These are phyloP conservation scores for Beauveria brongniartii DNA, from an alignment of 2,329 filamentous ascomycete species.

Conservation along the genomic window DNA sequence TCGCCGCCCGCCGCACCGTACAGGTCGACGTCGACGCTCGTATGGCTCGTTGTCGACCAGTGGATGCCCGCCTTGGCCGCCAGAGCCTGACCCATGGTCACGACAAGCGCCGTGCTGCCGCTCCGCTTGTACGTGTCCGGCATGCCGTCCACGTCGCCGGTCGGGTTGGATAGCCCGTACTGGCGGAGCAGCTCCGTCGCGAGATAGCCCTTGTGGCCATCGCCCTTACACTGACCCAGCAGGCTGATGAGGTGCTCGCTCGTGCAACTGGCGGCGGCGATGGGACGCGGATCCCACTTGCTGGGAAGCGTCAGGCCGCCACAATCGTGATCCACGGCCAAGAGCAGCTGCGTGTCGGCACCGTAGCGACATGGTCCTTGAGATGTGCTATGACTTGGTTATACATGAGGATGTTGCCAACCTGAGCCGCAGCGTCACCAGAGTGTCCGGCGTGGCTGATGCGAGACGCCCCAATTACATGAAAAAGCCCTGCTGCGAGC, in stretches of 20 bases:
- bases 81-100: slow-evolving; percentile 12
- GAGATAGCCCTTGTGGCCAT: slow-evolving; percentile 14
- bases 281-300: slow-evolving; percentile 15
- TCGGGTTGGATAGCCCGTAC: slow-evolving; percentile 15
- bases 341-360: slow-evolving; percentile 19
- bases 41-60: slow-evolving; percentile 18
- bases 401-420: slow-evolving; percentile 20
- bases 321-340: slow-evolving; percentile 19
- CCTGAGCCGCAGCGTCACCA: slow-evolving; percentile 17
- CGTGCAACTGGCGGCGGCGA: slow-evolving; percentile 14
- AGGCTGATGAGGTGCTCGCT: slow-evolving; percentile 13
- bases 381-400: slow-evolving; percentile 19
- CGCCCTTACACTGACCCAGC: slow-evolving; percentile 13
- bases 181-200: slow-evolving; percentile 12
- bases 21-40: slow-evolving; percentile 17
- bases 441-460: slow-evolving; percentile 19
- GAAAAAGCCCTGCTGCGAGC: slow-evolving; percentile 16
- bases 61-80: slow-evolving; percentile 14
- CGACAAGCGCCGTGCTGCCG: slow-evolving; percentile 10
- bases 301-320: slow-evolving; percentile 18
- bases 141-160: slow-evolving; percentile 12
- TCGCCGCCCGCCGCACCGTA: slow-evolving; percentile 15
- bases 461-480: slow-evolving; percentile 20
- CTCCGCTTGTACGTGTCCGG: slow-evolving; percentile 9
- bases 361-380: slow-evolving; percentile 15